These are phyloP conservation scores for Colletotrichum sp. DNA, from an alignment of 2,329 filamentous ascomycete species.

Conservation along the genomic window DNA sequence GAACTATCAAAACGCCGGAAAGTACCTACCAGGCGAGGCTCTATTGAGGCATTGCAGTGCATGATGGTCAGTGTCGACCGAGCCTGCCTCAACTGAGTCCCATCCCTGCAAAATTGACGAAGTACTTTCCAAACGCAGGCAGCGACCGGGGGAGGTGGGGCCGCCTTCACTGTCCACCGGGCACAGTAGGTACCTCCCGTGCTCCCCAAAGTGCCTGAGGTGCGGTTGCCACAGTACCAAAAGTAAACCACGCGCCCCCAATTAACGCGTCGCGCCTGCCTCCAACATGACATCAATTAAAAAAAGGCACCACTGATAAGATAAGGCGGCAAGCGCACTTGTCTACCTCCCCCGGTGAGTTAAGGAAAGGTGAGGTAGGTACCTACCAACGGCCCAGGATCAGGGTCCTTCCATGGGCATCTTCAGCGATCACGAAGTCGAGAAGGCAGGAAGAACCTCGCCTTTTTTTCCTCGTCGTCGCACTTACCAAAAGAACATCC, in stretches of 20 bases:
- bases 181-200: no score
- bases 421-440: not conserved
- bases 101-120: not conserved
- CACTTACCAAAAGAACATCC: not conserved
- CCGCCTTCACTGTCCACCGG: not conserved
- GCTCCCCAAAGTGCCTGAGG: not conserved
- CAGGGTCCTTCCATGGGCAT: not conserved
- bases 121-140: not conserved
- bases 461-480: not conserved
- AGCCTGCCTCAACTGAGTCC: not conserved
- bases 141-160: not conserved
- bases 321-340: not conserved
- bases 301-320: not conserved
- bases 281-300: constrained; percentile 6
- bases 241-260: not conserved
- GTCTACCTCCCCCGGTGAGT: not conserved
- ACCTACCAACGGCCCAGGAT: not conserved
- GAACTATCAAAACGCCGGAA: not conserved
- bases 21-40: not conserved
- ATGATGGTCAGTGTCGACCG: not conserved
- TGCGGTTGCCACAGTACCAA: not conserved
- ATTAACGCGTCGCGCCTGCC: constrained; percentile 14
- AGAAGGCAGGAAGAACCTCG: not conserved
- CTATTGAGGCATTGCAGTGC: not conserved
- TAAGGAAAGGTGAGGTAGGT: not conserved